Conservation (phyloP, 352 stramenopile species). For the Phytophthora cactorum region DNA sequence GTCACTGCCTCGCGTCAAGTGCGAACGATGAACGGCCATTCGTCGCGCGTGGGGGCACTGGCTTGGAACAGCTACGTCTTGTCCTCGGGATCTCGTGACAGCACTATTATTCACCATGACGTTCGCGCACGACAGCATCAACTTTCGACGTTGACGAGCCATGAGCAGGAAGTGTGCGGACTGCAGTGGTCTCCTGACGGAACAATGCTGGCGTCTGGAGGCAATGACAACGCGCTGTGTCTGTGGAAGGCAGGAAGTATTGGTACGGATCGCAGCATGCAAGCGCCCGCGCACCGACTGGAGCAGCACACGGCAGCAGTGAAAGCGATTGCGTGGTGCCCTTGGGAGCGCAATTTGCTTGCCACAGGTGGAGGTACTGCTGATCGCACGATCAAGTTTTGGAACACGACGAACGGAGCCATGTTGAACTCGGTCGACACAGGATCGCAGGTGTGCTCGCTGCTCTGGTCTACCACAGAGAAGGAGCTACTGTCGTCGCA, state of each 20-base stretch:
- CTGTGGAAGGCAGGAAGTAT: conserved; percentile 96
- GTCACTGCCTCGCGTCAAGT: conserved; percentile 92
- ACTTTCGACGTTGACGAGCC: conserved; percentile 91
- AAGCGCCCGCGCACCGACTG: conserved; percentile 82
- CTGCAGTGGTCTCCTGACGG: conserved; percentile 97
- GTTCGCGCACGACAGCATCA: conserved; percentile 80
- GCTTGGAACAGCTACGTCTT: conserved; percentile 96
- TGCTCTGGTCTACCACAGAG: conserved; percentile 94
- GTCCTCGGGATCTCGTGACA: conserved; percentile 94
- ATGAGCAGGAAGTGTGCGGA: conserved; percentile 98
- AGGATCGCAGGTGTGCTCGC: conserved; percentile 97
- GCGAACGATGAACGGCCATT: conserved; percentile 93
- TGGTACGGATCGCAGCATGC: conserved; percentile 56
- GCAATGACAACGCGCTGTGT: conserved; percentile 98
- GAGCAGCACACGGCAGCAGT: conserved; percentile 97
- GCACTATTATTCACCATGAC: conserved; percentile 92
- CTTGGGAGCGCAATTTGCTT: conserved; percentile 97
- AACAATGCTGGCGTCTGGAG: conserved; percentile 94
- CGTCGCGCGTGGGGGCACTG: conserved; percentile 93
- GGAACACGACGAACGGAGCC: conserved; percentile 96
- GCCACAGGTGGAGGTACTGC: conserved; percentile 97
- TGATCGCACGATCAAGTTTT: conserved; percentile 99
- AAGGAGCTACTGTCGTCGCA: conserved; percentile 98
- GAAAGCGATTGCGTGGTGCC: conserved; percentile 99
- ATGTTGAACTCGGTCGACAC: conserved; percentile 97